phyloP scores from a whole-genome alignment of 2,329 filamentous ascomycete species.

The Claviceps sorghi region DNA sequence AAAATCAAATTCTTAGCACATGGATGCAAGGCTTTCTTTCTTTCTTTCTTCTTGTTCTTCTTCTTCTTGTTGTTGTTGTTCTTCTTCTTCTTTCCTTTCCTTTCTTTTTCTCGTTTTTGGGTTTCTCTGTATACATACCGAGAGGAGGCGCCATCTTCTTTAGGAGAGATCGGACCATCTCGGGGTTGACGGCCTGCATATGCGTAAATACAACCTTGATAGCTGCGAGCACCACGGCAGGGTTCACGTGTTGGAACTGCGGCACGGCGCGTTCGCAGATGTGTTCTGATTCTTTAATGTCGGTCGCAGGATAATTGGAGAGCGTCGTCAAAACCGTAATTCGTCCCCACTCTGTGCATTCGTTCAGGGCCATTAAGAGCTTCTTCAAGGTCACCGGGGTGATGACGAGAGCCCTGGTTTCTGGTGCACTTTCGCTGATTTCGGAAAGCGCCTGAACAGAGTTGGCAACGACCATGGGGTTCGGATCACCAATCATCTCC shows the following conservation, averaged over 20 bases:
- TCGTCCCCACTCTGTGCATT: slow-evolving; percentile 96
- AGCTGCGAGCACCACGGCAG: slow-evolving; percentile 89
- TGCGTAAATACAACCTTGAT: slow-evolving; percentile 97
- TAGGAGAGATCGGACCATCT: slow-evolving; percentile 70
- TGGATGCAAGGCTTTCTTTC: not conserved
- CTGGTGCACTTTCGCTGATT: slow-evolving; percentile 78
- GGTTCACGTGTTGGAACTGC: slow-evolving; percentile 97
- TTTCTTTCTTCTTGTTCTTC: not conserved
- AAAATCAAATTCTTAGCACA: not conserved
- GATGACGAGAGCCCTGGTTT: slow-evolving; percentile 74
- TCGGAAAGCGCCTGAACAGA: slow-evolving; percentile 87
- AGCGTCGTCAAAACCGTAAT: slow-evolving; percentile 85
- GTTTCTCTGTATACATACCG: slow-evolving; percentile 37
- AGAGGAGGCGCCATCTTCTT: slow-evolving; percentile 98
- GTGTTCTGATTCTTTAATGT: slow-evolving; percentile 92
- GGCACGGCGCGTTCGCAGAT: slow-evolving; percentile 93
- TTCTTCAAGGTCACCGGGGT: slow-evolving; percentile 80
- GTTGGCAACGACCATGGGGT: slow-evolving; percentile 98
- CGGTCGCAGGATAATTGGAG: slow-evolving; percentile 72
- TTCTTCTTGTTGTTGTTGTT: not conserved
- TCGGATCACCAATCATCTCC: slow-evolving; percentile 91
- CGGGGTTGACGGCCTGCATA: slow-evolving; percentile 70
- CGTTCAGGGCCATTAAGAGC: slow-evolving; percentile 87
- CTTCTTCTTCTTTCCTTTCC: not conserved
- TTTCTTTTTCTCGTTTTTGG: not conserved